phyloP scores from a whole-genome alignment of 148 eudicot species.

The Polygonum maritimum region DNA sequence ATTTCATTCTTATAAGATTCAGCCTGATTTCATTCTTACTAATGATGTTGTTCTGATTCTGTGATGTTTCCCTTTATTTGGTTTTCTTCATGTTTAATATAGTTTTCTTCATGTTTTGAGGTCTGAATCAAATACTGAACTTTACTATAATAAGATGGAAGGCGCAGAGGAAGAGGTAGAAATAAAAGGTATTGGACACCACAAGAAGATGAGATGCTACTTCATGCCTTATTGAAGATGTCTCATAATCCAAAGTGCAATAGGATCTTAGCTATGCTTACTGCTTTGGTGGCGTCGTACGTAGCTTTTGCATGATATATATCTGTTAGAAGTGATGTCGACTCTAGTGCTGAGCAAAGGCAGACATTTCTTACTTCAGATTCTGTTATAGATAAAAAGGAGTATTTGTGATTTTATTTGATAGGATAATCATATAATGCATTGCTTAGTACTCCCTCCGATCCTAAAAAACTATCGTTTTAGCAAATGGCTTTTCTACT shows the following conservation, averaged over 20 bases:
- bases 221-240: neutral
- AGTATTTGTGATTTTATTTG: neutral
- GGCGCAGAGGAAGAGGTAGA: neutral
- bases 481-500: too few relatives aligned
- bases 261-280: neutral
- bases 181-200: neutral
- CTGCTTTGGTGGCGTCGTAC: neutral
- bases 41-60: too few relatives aligned
- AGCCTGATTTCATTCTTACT: too few relatives aligned
- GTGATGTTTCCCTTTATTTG: too few relatives aligned
- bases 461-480: too few relatives aligned
- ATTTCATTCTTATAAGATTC: too few relatives aligned
- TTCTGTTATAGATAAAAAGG: neutral
- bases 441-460: too few relatives aligned
- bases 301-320: neutral
- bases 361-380: neutral
- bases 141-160: too few relatives aligned
- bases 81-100: too few relatives aligned
- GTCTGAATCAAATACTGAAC: too few relatives aligned
- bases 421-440: neutral
- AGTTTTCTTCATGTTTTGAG: too few relatives aligned
- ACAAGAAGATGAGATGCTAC: neutral
- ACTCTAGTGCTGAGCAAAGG: neutral
- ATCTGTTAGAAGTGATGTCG: neutral
- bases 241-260: neutral